These are phyloP conservation scores for Talaromyces nanjingensis DNA, from an alignment of 495 filamentous ascomycete genomes.

Conservation along the genomic window DNA sequence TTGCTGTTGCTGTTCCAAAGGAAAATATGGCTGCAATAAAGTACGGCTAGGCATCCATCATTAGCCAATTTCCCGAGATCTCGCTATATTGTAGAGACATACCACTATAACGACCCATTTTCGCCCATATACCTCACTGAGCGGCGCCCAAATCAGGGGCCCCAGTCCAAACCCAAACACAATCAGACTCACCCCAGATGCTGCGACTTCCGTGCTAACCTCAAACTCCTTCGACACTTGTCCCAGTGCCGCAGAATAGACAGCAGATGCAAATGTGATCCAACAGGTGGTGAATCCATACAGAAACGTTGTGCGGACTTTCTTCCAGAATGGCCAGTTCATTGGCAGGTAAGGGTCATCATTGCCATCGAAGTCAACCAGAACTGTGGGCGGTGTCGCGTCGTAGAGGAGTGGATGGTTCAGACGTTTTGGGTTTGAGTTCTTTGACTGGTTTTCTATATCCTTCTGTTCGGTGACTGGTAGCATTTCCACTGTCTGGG, in stretches of 20 bases:
- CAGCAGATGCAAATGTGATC: not conserved
- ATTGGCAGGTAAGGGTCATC: not conserved
- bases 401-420: too few species aligned
- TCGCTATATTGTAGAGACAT: not conserved
- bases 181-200: slow-evolving; percentile 46
- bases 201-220: slow-evolving; percentile 41
- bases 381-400: too few species aligned
- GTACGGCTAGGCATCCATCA: slow-evolving; percentile 31
- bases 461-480: too few species aligned
- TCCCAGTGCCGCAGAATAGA: not conserved
- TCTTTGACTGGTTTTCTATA: too few species aligned
- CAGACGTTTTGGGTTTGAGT: too few species aligned
- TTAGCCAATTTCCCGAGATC: not conserved
- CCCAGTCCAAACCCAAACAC: slow-evolving; percentile 53
- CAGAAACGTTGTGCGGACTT: not conserved
- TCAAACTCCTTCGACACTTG: not conserved
- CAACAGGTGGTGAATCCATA: not conserved
- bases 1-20: slow-evolving; percentile 54
- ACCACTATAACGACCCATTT: slow-evolving; percentile 44
- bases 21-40: slow-evolving; percentile 59
- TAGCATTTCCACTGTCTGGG: too few species aligned
- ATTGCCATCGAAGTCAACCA: not conserved
- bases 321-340: not conserved
- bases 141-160: slow-evolving; percentile 59
- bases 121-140: slow-evolving; percentile 58